These are phyloP conservation scores for Pyrenophora teres DNA, from an alignment of 2,329 filamentous ascomycete genomes.

Conservation along the genomic window DNA sequence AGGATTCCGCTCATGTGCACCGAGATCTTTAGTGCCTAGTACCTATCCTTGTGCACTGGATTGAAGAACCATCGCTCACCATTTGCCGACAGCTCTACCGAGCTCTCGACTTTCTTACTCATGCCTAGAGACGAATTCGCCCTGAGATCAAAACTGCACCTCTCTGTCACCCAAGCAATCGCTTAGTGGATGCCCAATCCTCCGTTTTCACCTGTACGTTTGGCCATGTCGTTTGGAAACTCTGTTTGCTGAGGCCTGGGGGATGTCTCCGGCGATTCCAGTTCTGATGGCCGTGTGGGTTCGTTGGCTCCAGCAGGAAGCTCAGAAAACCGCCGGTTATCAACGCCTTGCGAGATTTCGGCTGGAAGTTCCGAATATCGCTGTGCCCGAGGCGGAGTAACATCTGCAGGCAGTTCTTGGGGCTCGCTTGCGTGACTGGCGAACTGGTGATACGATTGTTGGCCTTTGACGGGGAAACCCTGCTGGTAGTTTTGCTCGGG, in stretches of 20 bases:
- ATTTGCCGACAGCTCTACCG: too few relatives aligned
- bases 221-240: constrained; percentile 17
- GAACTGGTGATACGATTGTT: constrained; percentile 23
- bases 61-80: too few relatives aligned
- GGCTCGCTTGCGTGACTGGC: constrained; percentile 18
- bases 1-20: too few relatives aligned
- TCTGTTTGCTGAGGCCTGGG: constrained; percentile 21
- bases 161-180: too few relatives aligned
- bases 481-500: constrained; percentile 25
- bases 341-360: constrained; percentile 8
- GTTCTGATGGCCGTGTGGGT: constrained; percentile 12
- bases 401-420: constrained; percentile 26
- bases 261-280: constrained; percentile 28
- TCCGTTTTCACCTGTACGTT: constrained; percentile 10
- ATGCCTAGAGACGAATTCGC: too few relatives aligned
- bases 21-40: too few relatives aligned
- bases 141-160: too few relatives aligned
- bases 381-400: neutral
- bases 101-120: too few relatives aligned
- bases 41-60: too few relatives aligned
- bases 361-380: constrained; percentile 34
- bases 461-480: constrained; percentile 14
- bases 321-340: constrained; percentile 24
- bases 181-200: constrained; percentile 12
- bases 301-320: constrained; percentile 19